Conservation (phyloP, 257 asterid species). For the Petunia secreta region DNA sequence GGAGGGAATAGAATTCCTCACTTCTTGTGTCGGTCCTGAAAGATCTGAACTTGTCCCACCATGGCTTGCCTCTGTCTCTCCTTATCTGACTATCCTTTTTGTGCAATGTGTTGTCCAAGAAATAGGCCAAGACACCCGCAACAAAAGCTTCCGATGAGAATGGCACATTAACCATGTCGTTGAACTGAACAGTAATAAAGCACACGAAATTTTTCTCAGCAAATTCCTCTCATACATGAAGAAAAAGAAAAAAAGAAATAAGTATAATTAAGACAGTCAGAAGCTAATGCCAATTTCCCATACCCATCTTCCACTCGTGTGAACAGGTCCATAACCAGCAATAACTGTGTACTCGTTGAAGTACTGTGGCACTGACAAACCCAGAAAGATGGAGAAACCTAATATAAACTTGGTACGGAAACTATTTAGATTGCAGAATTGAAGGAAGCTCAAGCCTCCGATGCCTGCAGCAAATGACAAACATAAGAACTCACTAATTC, state of each 20-base stretch:
- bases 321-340: constrained; percentile 76
- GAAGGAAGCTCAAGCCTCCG: constrained; percentile 80
- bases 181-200: constrained; percentile 58
- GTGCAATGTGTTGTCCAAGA: constrained; percentile 86
- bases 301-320: constrained; percentile 92
- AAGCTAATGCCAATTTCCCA: constrained; percentile 20
- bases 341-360: constrained; percentile 88
- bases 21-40: constrained; percentile 77
- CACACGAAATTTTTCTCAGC: constrained; percentile 4
- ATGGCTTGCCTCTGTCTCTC: constrained; percentile 91
- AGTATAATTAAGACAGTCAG: background rate
- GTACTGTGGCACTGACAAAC: constrained; percentile 89
- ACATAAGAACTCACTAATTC: constrained; percentile 8
- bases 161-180: constrained; percentile 77
- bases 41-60: constrained; percentile 94
- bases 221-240: background rate
- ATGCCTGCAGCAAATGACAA: constrained; percentile 44
- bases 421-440: constrained; percentile 93
- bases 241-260: background rate
- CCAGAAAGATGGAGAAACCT: constrained; percentile 84
- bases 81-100: constrained; percentile 62
- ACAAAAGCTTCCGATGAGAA: constrained; percentile 93
- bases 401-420: constrained; percentile 82
- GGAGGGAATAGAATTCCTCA: constrained; percentile 92
- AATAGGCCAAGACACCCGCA: constrained; percentile 77